Conservation (phyloP, 306 rosid genomes). For the Glycine tomentella region DNA sequence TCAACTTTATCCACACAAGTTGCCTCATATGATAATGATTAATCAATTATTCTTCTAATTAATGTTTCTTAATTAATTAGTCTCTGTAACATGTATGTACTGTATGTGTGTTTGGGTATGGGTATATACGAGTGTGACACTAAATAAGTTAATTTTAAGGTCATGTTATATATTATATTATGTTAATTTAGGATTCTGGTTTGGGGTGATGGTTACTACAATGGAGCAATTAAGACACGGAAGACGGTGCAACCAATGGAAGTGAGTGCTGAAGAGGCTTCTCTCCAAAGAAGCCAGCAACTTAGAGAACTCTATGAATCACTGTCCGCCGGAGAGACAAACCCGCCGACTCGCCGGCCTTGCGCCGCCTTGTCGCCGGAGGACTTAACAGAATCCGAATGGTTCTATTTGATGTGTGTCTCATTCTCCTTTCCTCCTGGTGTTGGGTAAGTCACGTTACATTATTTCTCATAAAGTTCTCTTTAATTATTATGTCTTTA, state of each 20-base stretch:
- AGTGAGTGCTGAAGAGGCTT: conserved; percentile 75
- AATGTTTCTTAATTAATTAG: too few species aligned
- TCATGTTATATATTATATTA: too few species aligned
- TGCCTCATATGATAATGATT: not conserved
- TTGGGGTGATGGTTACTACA: conserved; percentile 96
- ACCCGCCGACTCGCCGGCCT: conserved; percentile 79
- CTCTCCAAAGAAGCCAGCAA: conserved; percentile 93
- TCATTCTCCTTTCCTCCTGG: conserved; percentile 92
- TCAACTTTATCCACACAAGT: not conserved
- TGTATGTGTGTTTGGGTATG: too few species aligned
- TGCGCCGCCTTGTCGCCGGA: conserved; percentile 93
- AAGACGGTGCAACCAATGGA: conserved; percentile 96
- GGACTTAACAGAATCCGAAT: conserved; percentile 94
- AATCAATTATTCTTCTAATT: not conserved
- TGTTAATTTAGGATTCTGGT: conserved; percentile 64
- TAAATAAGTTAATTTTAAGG: too few species aligned
- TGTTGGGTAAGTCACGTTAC: conserved; percentile 67
- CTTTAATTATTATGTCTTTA: not conserved
- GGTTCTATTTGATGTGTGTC: conserved; percentile 98
- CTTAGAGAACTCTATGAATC: conserved; percentile 91
- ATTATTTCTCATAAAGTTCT: not conserved
- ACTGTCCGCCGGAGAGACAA: conserved; percentile 77
- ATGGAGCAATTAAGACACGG: conserved; percentile 93
- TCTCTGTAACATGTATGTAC: not conserved
- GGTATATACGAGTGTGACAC: too few species aligned